Base-by-base conservation (phyloP, 2,329 filamentous ascomycete genomes). In the Sarocladiaceae sp. region DNA sequence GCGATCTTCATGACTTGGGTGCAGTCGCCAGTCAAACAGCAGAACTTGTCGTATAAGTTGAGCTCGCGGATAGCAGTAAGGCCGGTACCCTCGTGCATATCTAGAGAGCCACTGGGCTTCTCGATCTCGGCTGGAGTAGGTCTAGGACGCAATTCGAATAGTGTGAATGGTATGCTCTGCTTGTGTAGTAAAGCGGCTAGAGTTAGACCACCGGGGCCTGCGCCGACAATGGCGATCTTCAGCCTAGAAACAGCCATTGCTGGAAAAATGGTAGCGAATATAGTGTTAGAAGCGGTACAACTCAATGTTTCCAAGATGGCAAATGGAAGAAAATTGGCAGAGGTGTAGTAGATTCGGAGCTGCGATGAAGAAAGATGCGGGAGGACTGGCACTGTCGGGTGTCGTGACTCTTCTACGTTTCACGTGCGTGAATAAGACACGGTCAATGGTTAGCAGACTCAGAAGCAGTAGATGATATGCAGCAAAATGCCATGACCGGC, bases 81-180 rank as follows among this genome's bases (percentile, higher is more conserved):
- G 0, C 77, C 77, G 1, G 70, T 68, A 5, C 67, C 58, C 1
- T 66, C 62, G 57, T 81, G 76, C 1, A 82, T 64, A 56, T 81
- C 78, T 3, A 82, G 70, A 52, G 62, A 73, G 11, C 77, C 76
- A 5, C 62, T 66, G 2, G 64, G 64, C 2, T 57, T 52, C 4
- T 58, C 48, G 6, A 66, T 55, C 11, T 63, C 61, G 2, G 57
- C 57, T 0, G 56, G 49, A 1, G 60, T 63, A 10, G 65, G 67
- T 11, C 57, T 57, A 1, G 58, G 52, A 13, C 66, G 66, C 1
- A 66, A 59, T 35, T 73, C 70, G 31, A 63, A 71, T 42, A 74
- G 59, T 3, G 60, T 67, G 50, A 63, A 65, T 3, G 60, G 61
- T 36, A 72, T 60, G 49, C 59, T 54, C 31, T 66, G 58, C 48